Conservation (phyloP, 176 grass and related monocot genomes). For the Bolboschoenus planiculmis region DNA sequence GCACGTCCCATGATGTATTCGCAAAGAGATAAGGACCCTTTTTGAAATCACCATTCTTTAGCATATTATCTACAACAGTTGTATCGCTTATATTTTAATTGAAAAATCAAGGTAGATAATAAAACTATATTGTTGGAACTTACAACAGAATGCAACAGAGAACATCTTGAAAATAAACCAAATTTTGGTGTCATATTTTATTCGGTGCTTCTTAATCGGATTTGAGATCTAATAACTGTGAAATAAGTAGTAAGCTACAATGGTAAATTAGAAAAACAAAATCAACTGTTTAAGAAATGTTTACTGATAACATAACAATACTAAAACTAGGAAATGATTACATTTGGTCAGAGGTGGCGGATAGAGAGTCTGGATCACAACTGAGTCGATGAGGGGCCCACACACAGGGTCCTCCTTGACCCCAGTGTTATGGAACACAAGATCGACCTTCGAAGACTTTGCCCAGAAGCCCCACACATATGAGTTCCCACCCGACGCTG, state of each 20-base stretch:
- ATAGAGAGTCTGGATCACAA: constrained; percentile 55
- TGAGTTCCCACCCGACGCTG: constrained; percentile 76
- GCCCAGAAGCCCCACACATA: constrained; percentile 82
- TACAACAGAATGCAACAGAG: not conserved
- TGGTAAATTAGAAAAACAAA: too few species aligned
- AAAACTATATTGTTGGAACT: not conserved
- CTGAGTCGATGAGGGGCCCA: constrained; percentile 73
- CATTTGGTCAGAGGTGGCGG: constrained; percentile 32
- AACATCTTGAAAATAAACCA: not conserved
- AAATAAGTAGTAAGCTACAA: not conserved
- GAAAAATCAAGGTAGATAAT: not conserved
- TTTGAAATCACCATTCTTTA: constrained; percentile 89
- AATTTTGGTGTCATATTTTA: not conserved
- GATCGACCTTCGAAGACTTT: constrained; percentile 22
- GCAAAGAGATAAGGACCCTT: constrained; percentile 65
- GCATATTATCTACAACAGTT: constrained; percentile 40
- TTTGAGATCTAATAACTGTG: not conserved
- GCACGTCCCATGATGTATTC: constrained; percentile 59
- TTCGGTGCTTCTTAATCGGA: not conserved
- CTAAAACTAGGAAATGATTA: not conserved
- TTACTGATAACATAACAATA: not conserved
- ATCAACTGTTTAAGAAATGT: not conserved
- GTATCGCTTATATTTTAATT: not conserved
- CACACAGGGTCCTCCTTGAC: constrained; percentile 68
- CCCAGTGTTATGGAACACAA: constrained; percentile 80